These are phyloP conservation scores for Fistulifera pelliculosa DNA, from an alignment of 108 stramenopile genomes.

Conservation along the genomic window DNA sequence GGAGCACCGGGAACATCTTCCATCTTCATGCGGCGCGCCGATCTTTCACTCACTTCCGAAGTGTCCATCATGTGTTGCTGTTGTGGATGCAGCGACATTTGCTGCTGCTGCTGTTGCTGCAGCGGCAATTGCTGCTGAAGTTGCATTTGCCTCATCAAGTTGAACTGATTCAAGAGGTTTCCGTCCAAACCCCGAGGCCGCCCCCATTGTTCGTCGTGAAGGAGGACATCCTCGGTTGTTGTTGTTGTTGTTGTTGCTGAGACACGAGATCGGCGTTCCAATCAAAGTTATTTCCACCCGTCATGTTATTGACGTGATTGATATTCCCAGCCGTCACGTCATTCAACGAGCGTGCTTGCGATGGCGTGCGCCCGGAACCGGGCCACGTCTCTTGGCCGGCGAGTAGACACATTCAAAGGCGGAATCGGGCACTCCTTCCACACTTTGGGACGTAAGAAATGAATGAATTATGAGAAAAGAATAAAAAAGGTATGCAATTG, in stretches of 20 bases:
- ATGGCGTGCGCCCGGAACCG: slow-evolving; percentile 49
- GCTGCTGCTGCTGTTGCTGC: slow-evolving; percentile 5
- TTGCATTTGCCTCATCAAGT: slow-evolving; percentile 15
- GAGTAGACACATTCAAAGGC: slow-evolving; percentile 62
- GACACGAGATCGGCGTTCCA: background rate
- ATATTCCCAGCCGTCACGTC: background rate
- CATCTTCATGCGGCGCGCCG: background rate
- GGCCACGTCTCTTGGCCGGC: slow-evolving; percentile 74
- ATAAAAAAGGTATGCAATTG: slow-evolving; percentile 1
- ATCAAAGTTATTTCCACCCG: slow-evolving; percentile 4
- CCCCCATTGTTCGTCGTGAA: slow-evolving; percentile 5
- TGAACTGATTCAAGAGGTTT: background rate
- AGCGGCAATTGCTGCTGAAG: slow-evolving; percentile 11
- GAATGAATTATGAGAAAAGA: background rate
- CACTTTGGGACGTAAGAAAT: slow-evolving; percentile 11
- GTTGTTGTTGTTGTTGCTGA: slow-evolving; percentile 9
- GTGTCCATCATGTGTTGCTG: slow-evolving; percentile 15
- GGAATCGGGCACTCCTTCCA: slow-evolving; percentile 38
- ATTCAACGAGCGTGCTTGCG: background rate
- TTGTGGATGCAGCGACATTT: slow-evolving; percentile 13
- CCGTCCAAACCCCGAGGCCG: slow-evolving; percentile 1
- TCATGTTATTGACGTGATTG: slow-evolving; percentile 2
- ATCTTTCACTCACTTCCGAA: background rate
- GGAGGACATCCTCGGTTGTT: slow-evolving; percentile 4
- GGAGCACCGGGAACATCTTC: background rate